phyloP scores from a whole-genome alignment of 2,329 filamentous ascomycete genomes.

The Xylariaceae sp. region DNA sequence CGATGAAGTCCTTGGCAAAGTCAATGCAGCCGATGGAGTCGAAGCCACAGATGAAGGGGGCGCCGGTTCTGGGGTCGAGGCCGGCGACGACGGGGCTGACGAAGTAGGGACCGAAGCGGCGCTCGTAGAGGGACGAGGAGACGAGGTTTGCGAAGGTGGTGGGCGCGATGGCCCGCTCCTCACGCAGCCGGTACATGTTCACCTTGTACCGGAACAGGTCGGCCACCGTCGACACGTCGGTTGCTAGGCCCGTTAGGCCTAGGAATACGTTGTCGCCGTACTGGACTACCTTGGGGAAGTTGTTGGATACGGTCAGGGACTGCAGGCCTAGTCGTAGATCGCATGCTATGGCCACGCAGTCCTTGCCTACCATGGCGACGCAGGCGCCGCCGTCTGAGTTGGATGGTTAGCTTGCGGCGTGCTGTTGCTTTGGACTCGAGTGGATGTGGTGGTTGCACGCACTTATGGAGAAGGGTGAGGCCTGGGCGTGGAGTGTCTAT shows the following conservation, averaged over 20 bases:
- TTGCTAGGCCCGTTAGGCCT: constrained; percentile 91
- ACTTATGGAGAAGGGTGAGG: constrained; percentile 96
- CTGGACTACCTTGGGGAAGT: constrained; percentile 99
- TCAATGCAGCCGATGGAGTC: constrained; percentile 99
- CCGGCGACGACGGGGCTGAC: constrained; percentile 92
- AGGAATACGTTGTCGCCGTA: constrained; percentile 95
- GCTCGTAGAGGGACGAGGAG: constrained; percentile 85
- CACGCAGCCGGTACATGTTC: constrained; percentile 98
- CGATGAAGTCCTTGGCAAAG: constrained; percentile 99
- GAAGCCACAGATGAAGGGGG: constrained; percentile 98
- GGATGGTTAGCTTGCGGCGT: constrained; percentile 4
- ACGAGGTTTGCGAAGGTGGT: constrained; percentile 96
- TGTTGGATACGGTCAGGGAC: constrained; percentile 95
- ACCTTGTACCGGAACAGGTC: constrained; percentile 99
- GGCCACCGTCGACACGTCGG: constrained; percentile 88
- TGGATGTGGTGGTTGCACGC: constrained; percentile 35
- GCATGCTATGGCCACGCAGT: constrained; percentile 99
- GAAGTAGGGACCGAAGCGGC: constrained; percentile 93
- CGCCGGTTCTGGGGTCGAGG: constrained; percentile 86
- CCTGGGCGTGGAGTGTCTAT: constrained; percentile 45
- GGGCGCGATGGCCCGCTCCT: constrained; percentile 94
- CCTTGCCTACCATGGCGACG: constrained; percentile 98
- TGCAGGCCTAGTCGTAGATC: constrained; percentile 97
- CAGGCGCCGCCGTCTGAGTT: constrained; percentile 78
- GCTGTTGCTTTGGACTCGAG: neutral